A percentile compares a stretch with the other conserved stretches of the same genome.
phyloP scores from a whole-genome alignment of 371 early-diverging fungal species.

The Saksenaea vasiformis region DNA sequence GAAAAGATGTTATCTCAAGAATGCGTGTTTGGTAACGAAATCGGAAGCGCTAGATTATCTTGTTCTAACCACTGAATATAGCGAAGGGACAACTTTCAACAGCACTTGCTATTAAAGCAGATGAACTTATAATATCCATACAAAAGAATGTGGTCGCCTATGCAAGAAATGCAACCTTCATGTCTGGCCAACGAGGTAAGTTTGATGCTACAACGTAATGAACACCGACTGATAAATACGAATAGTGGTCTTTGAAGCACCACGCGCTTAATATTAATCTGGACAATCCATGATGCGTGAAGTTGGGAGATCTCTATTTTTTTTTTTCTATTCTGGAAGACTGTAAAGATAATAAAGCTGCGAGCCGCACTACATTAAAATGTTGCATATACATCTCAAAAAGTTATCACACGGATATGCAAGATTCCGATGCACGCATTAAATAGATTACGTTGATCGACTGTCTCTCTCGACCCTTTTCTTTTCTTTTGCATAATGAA shows the following conservation, averaged over 20 bases:
- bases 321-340: too few relatives aligned
- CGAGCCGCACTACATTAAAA: too few relatives aligned
- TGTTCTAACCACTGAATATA: not conserved
- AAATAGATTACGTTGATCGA: too few relatives aligned
- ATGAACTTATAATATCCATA: constrained; percentile 12
- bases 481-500: too few relatives aligned
- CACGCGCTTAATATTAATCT: too few relatives aligned
- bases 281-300: too few relatives aligned
- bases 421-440: too few relatives aligned
- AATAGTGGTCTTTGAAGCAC: not conserved
- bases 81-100: not conserved
- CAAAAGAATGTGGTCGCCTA: constrained; percentile 20
- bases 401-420: too few relatives aligned
- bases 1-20: constrained; percentile 42
- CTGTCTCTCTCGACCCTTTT: too few relatives aligned
- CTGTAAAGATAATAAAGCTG: too few relatives aligned
- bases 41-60: constrained; percentile 23
- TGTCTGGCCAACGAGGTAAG: constrained; percentile 12
- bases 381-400: too few relatives aligned
- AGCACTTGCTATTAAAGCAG: constrained; percentile 12
- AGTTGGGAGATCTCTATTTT: not conserved
- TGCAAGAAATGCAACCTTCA: constrained; percentile 22
- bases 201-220: not conserved
- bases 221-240: not conserved
- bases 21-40: constrained; percentile 26